Conservation (phyloP, 2,329 filamentous ascomycete genomes). For the Fonsecaea nubica region DNA sequence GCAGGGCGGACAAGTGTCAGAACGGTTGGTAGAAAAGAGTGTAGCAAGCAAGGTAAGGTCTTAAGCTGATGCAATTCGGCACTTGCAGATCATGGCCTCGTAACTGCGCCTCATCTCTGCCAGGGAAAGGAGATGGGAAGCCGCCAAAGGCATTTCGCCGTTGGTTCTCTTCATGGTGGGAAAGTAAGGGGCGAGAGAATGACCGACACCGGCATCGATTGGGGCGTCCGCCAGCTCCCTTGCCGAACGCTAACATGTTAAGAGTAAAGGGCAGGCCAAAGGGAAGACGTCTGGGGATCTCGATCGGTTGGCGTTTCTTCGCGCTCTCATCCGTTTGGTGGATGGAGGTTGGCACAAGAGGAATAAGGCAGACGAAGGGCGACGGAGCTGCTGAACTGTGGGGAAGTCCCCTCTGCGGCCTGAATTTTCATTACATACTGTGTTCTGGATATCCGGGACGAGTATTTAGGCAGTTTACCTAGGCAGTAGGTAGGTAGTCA, state of each 20-base stretch:
- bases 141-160: conserved; percentile 2
- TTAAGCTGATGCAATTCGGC: not conserved
- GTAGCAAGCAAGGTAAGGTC: not conserved
- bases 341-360: not conserved
- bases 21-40: not conserved
- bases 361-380: not conserved
- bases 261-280: not conserved
- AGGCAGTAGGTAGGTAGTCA: too few relatives aligned
- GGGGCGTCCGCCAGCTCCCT: not conserved
- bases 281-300: not conserved
- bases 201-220: not conserved
- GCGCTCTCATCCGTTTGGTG: not conserved
- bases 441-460: too few relatives aligned
- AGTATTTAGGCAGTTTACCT: too few relatives aligned
- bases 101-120: not conserved
- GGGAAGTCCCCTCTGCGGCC: not conserved
- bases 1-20: not conserved
- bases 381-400: not conserved
- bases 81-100: conserved; percentile 2
- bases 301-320: not conserved
- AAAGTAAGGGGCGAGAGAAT: not conserved
- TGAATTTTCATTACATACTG: not conserved
- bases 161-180: conserved; percentile 4
- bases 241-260: not conserved
- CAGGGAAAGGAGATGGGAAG: conserved; percentile 5